phyloP scores from a whole-genome alignment of 768 basidiomycete species.

The Tulasnella sp. region DNA sequence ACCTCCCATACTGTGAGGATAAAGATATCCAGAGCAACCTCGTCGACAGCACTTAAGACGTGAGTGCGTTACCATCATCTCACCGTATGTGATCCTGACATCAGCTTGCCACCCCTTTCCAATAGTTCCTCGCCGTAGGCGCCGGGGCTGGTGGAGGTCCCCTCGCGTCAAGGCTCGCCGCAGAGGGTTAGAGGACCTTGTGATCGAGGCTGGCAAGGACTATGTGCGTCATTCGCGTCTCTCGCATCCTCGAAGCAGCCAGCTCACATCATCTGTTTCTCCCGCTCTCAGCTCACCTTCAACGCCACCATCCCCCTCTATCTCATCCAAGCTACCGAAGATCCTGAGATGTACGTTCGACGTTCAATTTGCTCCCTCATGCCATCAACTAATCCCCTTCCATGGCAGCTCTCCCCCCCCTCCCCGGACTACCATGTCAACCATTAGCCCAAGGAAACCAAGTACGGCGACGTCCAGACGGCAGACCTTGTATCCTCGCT shows the following conservation, averaged over 20 bases:
- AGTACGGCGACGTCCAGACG: constrained; percentile 2
- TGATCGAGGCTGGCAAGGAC: constrained; percentile 28
- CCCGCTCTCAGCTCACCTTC: background rate
- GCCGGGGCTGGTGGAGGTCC: too few species aligned
- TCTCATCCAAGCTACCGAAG: constrained; percentile 20
- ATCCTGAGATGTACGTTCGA: constrained; percentile 12
- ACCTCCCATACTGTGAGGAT: background rate
- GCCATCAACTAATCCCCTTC: background rate
- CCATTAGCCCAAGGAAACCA: constrained; percentile 10
- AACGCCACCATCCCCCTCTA: constrained; percentile 31
- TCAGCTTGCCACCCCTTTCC: background rate
- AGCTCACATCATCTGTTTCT: background rate
- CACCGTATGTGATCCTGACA: background rate
- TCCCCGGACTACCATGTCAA: constrained; percentile 21
- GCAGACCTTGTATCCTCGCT: constrained; percentile 21
- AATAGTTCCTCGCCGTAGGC: background rate
- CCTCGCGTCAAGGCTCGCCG: constrained; percentile 18
- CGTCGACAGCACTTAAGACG: background rate
- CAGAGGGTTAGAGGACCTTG: constrained; percentile 2
- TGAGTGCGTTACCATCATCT: background rate
- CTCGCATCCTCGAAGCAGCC: background rate
- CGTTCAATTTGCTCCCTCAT: background rate
- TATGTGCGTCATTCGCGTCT: background rate
- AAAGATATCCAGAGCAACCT: background rate
- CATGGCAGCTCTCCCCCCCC: background rate